A percentile compares a stretch with the other conserved stretches of the same genome.
Conservation (phyloP, 192 early-diverging fungal genomes). For the Rhizophagus clarus region DNA sequence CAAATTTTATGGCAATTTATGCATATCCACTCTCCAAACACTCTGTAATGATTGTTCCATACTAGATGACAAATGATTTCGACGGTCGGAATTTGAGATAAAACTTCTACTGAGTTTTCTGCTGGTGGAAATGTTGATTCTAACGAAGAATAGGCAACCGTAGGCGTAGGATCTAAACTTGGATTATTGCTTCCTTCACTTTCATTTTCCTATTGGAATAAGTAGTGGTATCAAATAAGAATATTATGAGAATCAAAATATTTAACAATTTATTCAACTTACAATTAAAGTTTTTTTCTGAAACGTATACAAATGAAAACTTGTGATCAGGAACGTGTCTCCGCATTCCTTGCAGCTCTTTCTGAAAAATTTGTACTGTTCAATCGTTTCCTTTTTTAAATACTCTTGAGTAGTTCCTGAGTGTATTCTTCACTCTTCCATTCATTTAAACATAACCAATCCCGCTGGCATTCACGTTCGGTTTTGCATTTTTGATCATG, state of each 20-base stretch:
- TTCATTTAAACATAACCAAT: neutral
- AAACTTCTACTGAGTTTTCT: no score
- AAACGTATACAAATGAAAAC: neutral
- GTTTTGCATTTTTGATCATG: no score
- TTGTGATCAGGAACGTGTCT: neutral
- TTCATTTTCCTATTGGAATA: neutral
- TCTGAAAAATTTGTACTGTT: neutral
- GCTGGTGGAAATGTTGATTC: no score
- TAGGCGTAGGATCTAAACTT: no score
- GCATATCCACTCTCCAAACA: slow-evolving; percentile 25
- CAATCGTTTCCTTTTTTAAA: neutral
- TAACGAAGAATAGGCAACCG: no score
- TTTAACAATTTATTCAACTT: neutral
- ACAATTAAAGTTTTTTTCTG: neutral
- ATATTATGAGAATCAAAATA: neutral
- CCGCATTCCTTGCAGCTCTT: neutral
- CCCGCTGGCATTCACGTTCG: no score
- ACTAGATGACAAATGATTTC: neutral
- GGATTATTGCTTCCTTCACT: no score
- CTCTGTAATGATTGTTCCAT: slow-evolving; percentile 9
- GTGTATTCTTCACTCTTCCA: neutral
- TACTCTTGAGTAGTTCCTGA: neutral
- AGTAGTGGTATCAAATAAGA: neutral
- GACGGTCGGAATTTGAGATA: neutral
- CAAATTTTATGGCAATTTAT: neutral